Percentiles rank a stretch among this genome's conserved stretches.
phyloP scores from a whole-genome alignment of 169 alveolate species.

The Babesia gibsoni region DNA sequence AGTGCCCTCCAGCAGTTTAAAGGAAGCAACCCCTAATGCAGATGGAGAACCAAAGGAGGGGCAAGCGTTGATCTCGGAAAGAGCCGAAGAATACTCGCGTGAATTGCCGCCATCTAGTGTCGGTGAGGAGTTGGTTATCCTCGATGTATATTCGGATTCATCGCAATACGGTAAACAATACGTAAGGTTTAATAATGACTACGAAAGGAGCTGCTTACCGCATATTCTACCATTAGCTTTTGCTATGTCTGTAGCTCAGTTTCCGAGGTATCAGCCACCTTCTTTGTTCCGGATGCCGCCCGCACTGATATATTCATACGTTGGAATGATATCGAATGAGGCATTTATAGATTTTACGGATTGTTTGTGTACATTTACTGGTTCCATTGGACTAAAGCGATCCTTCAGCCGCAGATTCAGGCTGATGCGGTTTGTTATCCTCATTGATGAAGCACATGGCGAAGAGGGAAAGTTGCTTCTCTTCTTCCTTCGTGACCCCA shows the following conservation, averaged over 20 bases:
- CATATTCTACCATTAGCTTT: conserved; percentile 47
- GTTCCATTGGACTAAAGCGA: conserved; percentile 28
- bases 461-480: conserved; percentile 50
- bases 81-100: neutral
- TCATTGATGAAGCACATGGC: conserved; percentile 29
- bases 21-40: neutral
- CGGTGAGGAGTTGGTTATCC: conserved; percentile 40
- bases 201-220: conserved; percentile 30
- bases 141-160: conserved; percentile 43
- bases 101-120: neutral
- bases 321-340: conserved; percentile 42
- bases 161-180: conserved; percentile 53
- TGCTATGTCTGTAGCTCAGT: conserved; percentile 54
- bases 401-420: conserved; percentile 35
- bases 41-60: neutral
- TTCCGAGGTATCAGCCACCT: conserved; percentile 47
- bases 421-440: conserved; percentile 38
- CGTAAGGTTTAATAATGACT: conserved; percentile 38
- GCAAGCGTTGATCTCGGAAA: neutral
- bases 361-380: conserved; percentile 54
- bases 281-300: conserved; percentile 20
- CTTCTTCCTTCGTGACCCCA: conserved; percentile 43
- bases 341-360: conserved; percentile 38
- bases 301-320: conserved; percentile 29
- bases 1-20: neutral